Percentiles rank a stretch among this genome's conserved stretches.
Conservation (phyloP, 2,329 filamentous ascomycete species). For the Fusarium gaditjirri region DNA sequence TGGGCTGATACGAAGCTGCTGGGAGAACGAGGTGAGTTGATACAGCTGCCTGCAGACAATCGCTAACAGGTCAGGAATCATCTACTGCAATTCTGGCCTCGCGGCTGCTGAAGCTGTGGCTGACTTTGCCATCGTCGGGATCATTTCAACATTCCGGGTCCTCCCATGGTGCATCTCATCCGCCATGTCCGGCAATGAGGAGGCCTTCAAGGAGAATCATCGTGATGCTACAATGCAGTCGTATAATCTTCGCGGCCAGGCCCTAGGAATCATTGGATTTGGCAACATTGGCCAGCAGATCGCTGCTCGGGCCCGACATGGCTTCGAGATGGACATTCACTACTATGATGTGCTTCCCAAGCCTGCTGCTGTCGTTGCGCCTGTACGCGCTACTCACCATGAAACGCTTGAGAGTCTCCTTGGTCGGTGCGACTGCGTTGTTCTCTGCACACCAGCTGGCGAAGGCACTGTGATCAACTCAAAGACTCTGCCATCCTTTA, state of each 20-base stretch:
- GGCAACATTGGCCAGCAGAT: constrained; percentile 73
- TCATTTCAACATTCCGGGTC: constrained; percentile 75
- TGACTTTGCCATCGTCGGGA: constrained; percentile 75
- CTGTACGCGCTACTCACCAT: constrained; percentile 61
- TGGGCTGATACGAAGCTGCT: constrained; percentile 72
- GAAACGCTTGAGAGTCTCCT: constrained; percentile 63
- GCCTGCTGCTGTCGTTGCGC: constrained; percentile 53
- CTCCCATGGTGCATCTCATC: constrained; percentile 72
- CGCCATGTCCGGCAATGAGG: constrained; percentile 54
- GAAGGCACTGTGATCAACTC: constrained; percentile 59
- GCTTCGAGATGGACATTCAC: constrained; percentile 74
- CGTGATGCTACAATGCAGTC: constrained; percentile 67
- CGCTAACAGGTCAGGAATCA: constrained; percentile 58
- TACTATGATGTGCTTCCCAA: constrained; percentile 70
- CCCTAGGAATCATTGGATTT: constrained; percentile 74
- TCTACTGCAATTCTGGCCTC: constrained; percentile 78
- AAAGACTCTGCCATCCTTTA: constrained; percentile 61
- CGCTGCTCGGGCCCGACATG: constrained; percentile 61
- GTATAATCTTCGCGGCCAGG: constrained; percentile 70
- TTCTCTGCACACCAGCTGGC: constrained; percentile 68
- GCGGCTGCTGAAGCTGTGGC: constrained; percentile 79
- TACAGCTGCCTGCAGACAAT: neutral
- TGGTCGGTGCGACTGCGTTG: constrained; percentile 64
- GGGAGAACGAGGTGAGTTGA: constrained; percentile 64
- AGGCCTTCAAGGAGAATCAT: constrained; percentile 68